phyloP scores from a whole-genome alignment of 2,329 filamentous ascomycete species.

The Neoascochyta sp. region DNA sequence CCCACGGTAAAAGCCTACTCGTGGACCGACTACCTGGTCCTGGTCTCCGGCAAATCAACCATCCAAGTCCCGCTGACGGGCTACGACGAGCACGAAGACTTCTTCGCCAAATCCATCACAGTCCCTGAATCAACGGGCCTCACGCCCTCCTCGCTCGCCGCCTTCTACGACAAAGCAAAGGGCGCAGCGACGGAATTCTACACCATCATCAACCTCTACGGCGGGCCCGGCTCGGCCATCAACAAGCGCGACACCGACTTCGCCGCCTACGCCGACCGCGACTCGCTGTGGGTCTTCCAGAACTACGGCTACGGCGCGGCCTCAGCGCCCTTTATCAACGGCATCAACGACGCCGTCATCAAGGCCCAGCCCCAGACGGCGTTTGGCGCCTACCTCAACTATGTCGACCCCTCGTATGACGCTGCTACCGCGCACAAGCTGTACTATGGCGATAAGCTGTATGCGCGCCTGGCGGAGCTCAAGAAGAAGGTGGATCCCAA shows the following conservation, averaged over 20 bases:
- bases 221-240: slow-evolving; percentile 36
- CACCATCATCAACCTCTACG: slow-evolving; percentile 41
- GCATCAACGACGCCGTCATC: slow-evolving; percentile 42
- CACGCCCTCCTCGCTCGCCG: slow-evolving; percentile 21
- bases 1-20: slow-evolving; percentile 26
- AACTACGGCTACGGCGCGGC: slow-evolving; percentile 30
- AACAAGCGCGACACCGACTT: slow-evolving; percentile 34
- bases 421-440: slow-evolving; percentile 48
- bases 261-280: slow-evolving; percentile 36
- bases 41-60: slow-evolving; percentile 30
- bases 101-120: slow-evolving; percentile 42
- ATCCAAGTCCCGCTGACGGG: slow-evolving; percentile 31
- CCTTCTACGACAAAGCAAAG: slow-evolving; percentile 34
- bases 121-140: slow-evolving; percentile 37
- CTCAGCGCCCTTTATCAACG: slow-evolving; percentile 40
- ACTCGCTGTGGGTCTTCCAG: slow-evolving; percentile 39
- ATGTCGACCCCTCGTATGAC: slow-evolving; percentile 50
- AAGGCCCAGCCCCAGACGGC: slow-evolving; percentile 36
- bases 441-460: slow-evolving; percentile 47
- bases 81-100: slow-evolving; percentile 39
- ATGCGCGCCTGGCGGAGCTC: slow-evolving; percentile 32
- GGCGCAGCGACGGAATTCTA: slow-evolving; percentile 25
- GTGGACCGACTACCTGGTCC: slow-evolving; percentile 44
- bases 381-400: slow-evolving; percentile 54
- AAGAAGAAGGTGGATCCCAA: slow-evolving; percentile 43